Base-by-base conservation (phyloP, 1,284 basidiomycete species). In the Neotropicomus parvogracilis region DNA sequence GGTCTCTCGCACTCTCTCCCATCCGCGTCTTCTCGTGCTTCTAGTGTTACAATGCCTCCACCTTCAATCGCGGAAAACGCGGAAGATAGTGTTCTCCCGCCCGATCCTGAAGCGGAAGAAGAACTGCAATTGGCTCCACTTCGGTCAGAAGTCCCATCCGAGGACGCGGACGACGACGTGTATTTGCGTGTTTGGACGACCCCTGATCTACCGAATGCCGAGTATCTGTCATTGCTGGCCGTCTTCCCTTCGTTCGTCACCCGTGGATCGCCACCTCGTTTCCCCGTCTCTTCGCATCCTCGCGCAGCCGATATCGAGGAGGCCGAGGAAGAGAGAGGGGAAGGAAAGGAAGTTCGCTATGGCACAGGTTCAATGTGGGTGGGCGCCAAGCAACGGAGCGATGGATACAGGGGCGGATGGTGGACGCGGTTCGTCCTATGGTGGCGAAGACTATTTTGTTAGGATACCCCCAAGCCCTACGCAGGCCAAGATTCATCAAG, bases 291-390 rank as follows among this genome's bases (percentile, higher is more conserved):
- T 10, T 29, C 55, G 19, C 59, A 65, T 33, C 56, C 63, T 48
- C 63, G 68, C 41, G 42, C 66, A 68, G 26, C 67, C 62, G 84
- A 88, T 59, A 66, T 84, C 29, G 85, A 87, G 64, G 83, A 83
- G 59, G 84, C 79, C 26, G 77, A 77, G 50, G 77, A 78, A 45
- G 73, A 75, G 42, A 68, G 70, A 29, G 66, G 62, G n/a, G 75
- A 78, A 53, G 71, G 69, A 52, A 75, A 74, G 49, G 75, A 74
- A 34, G 75, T 89, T 50, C 77, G 73, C 31, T 78, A 81, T 59
- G 87, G 87, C 17, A 89, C 87, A 21, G 86, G 86, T 12, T 72
- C 72, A 37, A 83, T 89, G 75, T 85, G 81, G 79, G 64, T 87
- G 29, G 79, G 83, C 46, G 59, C 72, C 29, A 78, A 73, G 58